These are phyloP conservation scores for Scutellaria minor DNA, from an alignment of 257 asterid species.

Conservation along the genomic window DNA sequence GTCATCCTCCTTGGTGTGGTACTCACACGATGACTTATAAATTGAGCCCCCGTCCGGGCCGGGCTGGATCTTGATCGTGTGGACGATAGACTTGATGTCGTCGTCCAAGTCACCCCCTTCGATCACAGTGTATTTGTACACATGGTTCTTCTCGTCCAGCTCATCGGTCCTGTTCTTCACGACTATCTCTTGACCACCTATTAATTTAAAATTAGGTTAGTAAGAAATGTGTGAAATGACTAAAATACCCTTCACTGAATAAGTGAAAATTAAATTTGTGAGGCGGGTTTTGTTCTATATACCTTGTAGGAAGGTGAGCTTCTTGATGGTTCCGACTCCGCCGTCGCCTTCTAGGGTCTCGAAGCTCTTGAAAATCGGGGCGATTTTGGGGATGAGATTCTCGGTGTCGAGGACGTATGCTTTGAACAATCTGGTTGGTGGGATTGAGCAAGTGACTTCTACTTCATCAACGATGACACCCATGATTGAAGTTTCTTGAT, in stretches of 20 bases:
- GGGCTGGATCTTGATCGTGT: background rate
- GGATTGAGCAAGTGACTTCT: background rate
- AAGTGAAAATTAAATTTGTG: too few species aligned
- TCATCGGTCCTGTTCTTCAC: slow-evolving; percentile 11
- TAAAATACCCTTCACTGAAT: too few species aligned
- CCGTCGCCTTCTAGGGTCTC: background rate
- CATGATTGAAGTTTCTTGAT: background rate
- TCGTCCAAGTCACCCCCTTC: background rate
- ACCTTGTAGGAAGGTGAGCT: background rate
- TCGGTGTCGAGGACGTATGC: slow-evolving; percentile 1
- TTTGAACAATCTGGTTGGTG: slow-evolving; percentile 16
- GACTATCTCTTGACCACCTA: background rate
- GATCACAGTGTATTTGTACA: background rate
- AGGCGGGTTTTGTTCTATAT: too few species aligned
- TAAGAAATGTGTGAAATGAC: too few species aligned
- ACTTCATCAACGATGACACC: slow-evolving; percentile 12
- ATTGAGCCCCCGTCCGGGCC: background rate
- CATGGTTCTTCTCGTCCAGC: background rate
- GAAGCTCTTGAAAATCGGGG: slow-evolving; percentile 3
- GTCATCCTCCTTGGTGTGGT: slow-evolving; percentile 14
- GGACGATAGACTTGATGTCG: background rate
- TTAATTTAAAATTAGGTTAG: background rate
- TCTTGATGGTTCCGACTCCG: slow-evolving; percentile 8
- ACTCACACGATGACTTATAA: background rate
- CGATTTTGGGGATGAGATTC: background rate